phyloP scores from a whole-genome alignment of 306 rosid genomes.

The Astragalus glycyphyllos region DNA sequence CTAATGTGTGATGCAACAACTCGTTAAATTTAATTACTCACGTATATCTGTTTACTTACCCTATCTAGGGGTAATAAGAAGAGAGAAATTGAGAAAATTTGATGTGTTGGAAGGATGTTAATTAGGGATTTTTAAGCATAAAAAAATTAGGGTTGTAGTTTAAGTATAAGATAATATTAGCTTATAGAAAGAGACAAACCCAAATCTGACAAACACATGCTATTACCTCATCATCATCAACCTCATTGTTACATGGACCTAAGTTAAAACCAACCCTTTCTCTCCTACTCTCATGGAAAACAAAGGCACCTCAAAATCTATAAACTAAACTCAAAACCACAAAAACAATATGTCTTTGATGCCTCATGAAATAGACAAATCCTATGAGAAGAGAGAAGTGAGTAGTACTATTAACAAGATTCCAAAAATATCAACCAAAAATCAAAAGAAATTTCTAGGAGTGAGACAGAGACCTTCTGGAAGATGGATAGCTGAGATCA shows the following conservation, averaged over 20 bases:
- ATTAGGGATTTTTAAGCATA: too few relatives aligned
- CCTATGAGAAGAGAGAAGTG: constrained; percentile 33
- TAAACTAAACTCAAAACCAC: constrained; percentile 47
- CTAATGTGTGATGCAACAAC: too few relatives aligned
- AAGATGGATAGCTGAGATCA: constrained; percentile 95
- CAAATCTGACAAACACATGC: constrained; percentile 52
- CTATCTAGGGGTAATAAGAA: too few relatives aligned
- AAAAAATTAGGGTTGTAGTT: too few relatives aligned
- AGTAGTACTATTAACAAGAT: constrained; percentile 30
- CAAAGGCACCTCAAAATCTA: constrained; percentile 46
- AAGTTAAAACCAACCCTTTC: constrained; percentile 44
- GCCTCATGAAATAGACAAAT: constrained; percentile 23
- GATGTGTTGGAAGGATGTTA: too few relatives aligned
- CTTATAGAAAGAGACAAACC: constrained; percentile 44
- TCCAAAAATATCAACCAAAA: constrained; percentile 39
- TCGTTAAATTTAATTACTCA: too few relatives aligned
- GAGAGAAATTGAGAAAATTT: too few relatives aligned
- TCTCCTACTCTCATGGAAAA: constrained; percentile 58
- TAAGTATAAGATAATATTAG: constrained; percentile 25
- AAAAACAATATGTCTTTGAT: constrained; percentile 30
- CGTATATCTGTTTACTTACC: too few relatives aligned
- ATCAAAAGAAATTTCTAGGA: constrained; percentile 69
- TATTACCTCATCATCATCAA: constrained; percentile 55
- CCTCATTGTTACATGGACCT: constrained; percentile 39
- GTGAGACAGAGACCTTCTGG: constrained; percentile 96